Percentiles rank a stretch among this genome's conserved stretches.
Conservation (phyloP, 2,329 filamentous ascomycete species). For the Monilinia fructicola region DNA sequence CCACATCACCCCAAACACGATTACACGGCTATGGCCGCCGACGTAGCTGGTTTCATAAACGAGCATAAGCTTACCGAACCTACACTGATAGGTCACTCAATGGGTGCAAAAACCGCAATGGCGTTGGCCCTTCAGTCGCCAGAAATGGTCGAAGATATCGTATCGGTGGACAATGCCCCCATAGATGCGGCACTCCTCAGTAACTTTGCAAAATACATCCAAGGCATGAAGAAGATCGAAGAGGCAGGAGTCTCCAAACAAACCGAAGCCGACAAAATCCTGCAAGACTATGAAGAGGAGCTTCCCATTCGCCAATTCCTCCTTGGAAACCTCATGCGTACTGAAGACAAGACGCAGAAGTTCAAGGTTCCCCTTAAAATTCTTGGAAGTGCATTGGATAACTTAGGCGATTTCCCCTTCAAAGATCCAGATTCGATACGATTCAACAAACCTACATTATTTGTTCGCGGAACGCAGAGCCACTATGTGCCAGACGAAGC, state of each 20-base stretch:
- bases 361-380: constrained; percentile 79
- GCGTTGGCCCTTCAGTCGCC: constrained; percentile 73
- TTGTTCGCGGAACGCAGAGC: constrained; percentile 75
- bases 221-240: constrained; percentile 82
- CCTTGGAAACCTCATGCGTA: constrained; percentile 75
- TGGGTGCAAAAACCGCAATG: constrained; percentile 96
- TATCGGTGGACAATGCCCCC: constrained; percentile 90
- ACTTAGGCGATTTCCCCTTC: constrained; percentile 84
- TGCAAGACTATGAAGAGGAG: constrained; percentile 69
- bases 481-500: constrained; percentile 79
- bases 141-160: constrained; percentile 64
- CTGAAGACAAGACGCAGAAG: constrained; percentile 54
- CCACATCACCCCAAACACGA: constrained; percentile 75
- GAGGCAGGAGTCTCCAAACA: constrained; percentile 64
- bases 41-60: constrained; percentile 76
- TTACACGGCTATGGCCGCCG: constrained; percentile 78
- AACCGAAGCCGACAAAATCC: constrained; percentile 76
- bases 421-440: constrained; percentile 64
- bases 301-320: constrained; percentile 86
- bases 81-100: constrained; percentile 89
- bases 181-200: constrained; percentile 73
- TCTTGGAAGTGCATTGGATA: constrained; percentile 64
- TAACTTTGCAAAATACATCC: constrained; percentile 77
- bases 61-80: constrained; percentile 67
- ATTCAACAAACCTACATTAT: constrained; percentile 76